phyloP scores from a whole-genome alignment of 768 basidiomycete species.

The Boletus rubropictus region DNA sequence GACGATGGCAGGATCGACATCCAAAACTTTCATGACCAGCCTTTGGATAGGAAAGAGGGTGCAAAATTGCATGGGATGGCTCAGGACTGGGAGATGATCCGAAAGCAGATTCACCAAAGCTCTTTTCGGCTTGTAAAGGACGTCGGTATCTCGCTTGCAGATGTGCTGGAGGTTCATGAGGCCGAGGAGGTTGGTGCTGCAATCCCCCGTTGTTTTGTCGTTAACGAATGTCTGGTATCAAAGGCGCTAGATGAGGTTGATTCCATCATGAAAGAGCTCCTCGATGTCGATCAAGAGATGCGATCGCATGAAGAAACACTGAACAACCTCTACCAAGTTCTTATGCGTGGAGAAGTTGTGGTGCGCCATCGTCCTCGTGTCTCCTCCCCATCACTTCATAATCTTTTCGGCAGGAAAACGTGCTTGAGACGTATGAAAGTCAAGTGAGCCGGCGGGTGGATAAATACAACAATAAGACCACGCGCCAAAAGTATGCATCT shows the following conservation, averaged over 20 bases:
- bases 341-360: slow-evolving; percentile 53
- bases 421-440: slow-evolving; percentile 45
- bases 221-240: background rate
- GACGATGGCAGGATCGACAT: slow-evolving; percentile 55
- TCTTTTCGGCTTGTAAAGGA: slow-evolving; percentile 44
- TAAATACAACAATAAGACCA: slow-evolving; percentile 54
- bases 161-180: slow-evolving; percentile 51
- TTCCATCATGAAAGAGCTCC: slow-evolving; percentile 55
- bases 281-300: slow-evolving; percentile 65
- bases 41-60: slow-evolving; percentile 50
- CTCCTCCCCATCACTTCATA: background rate
- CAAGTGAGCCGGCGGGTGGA: slow-evolving; percentile 39
- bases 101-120: slow-evolving; percentile 39
- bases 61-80: slow-evolving; percentile 51
- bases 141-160: slow-evolving; percentile 55
- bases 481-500: slow-evolving; percentile 75
- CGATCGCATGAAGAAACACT: slow-evolving; percentile 49
- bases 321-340: slow-evolving; percentile 48
- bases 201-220: background rate
- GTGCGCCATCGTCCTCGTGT: slow-evolving; percentile 35
- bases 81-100: slow-evolving; percentile 57
- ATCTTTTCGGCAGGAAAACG: slow-evolving; percentile 40
- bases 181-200: slow-evolving; percentile 42
- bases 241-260: slow-evolving; percentile 62
- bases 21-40: slow-evolving; percentile 58